Evolutionary conservation across 2,329 filamentous ascomycete genomes (phyloP), one percentile per base, ranked within the genome.

Genomic region (Microascus cirrosus): DNA sequence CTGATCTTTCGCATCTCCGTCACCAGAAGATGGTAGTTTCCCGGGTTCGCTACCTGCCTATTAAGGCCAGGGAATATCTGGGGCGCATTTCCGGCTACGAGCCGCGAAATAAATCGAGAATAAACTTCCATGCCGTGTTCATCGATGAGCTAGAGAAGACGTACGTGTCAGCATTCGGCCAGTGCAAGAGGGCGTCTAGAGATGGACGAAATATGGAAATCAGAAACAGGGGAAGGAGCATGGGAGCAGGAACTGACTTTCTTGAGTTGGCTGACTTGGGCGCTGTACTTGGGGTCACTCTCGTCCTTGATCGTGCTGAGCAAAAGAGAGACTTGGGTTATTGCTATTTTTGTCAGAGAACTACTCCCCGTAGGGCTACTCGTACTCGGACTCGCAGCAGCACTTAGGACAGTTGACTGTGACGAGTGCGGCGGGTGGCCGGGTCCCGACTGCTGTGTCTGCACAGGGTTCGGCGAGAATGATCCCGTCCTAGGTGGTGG

Each of bases 71-170:
- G 86, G 70, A 97, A 97, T 70, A 99, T 94, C 68, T 94, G 87
- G 62, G 86, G 78, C 66, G 92, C 90, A 84, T 96, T 96, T 74
- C 87, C 86, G 73, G 87, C 88, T 69, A 99, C 84, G 70, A 97
- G 80, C 73, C 93, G 90, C 73, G 90, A 86, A 74, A 99, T 95
- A 73, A 94, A 96, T 78, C 92, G 95, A 61, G 90, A 86, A 72
- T 92, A 96, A 70, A 96, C 91, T 80, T 99, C 95, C 93, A 99
- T 99, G 70, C 92, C 92, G 91, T 95, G 87, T 68, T 93, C 92
- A 83, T 96, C 87, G 76, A 97, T 87, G 71, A 97, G 85, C 89
- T 96, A 63, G 45, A 50, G n/a, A 24, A 42, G 36, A n/a, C 5
- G 45, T 22, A 50, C 18, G 45, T 50, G 45, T 50, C 45, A 50